These are phyloP conservation scores for Pseudogymnoascus sp. DNA, from an alignment of 2,329 filamentous ascomycete genomes.

Conservation along the genomic window DNA sequence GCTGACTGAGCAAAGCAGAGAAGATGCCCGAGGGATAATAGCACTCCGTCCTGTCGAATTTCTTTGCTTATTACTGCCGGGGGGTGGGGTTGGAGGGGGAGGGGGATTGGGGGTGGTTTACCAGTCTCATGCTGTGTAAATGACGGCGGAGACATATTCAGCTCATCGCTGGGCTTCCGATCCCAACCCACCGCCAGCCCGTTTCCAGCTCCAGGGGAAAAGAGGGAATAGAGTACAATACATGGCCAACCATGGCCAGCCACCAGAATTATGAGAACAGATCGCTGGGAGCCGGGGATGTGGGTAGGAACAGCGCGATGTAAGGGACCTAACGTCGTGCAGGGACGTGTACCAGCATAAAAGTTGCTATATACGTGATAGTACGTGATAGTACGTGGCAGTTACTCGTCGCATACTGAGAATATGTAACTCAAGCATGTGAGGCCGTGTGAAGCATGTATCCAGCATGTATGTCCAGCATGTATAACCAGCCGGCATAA, in stretches of 20 bases:
- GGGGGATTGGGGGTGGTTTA: not conserved
- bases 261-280: not conserved
- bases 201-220: not conserved
- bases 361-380: too few species aligned
- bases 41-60: not conserved
- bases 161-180: not conserved
- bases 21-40: not conserved
- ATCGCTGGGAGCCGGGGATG: not conserved
- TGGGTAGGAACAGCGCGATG: not conserved
- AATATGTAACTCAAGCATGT: not conserved
- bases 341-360: constrained; percentile 2
- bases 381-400: not conserved
- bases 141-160: not conserved
- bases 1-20: too few species aligned
- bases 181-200: not conserved
- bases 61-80: not conserved
- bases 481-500: too few species aligned
- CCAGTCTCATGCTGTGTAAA: not conserved
- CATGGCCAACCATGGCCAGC: not conserved
- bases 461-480: not conserved
- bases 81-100: not conserved
- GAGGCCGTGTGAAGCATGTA: not conserved
- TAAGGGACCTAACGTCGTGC: not conserved
- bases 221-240: too few species aligned
- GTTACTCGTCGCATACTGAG: not conserved